Evolutionary conservation across 805 yeast species (phyloP).

Genomic region (Lipomyces oligophaga): DNA sequence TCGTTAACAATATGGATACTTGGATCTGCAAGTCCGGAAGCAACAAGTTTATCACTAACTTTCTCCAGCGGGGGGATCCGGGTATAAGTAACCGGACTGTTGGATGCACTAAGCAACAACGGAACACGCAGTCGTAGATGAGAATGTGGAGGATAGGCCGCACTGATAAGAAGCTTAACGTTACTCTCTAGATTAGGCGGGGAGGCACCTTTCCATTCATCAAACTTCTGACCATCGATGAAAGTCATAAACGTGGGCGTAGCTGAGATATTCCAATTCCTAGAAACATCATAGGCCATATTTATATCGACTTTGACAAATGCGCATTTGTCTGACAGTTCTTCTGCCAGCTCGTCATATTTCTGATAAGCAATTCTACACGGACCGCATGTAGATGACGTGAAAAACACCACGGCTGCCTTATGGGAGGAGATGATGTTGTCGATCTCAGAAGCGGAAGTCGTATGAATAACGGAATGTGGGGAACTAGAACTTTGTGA

Average conservation of each 20-base stretch:
- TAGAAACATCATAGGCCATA: conserved; percentile 22
- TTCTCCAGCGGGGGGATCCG: conserved; percentile 31
- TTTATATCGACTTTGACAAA: conserved; percentile 31
- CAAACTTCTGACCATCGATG: conserved; percentile 25
- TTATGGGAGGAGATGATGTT: conserved; percentile 10
- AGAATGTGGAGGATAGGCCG: conserved; percentile 29
- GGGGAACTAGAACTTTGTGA: background rate
- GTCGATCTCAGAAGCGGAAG: conserved; percentile 21
- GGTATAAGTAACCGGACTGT: conserved; percentile 14
- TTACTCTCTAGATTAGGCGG: conserved; percentile 27
- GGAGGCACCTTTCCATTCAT: conserved; percentile 32
- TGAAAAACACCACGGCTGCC: conserved; percentile 28
- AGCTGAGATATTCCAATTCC: conserved; percentile 27
- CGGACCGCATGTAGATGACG: conserved; percentile 31
- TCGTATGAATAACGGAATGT: conserved; percentile 15
- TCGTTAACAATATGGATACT: conserved; percentile 11
- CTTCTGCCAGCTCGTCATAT: conserved; percentile 28
- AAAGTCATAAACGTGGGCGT: conserved; percentile 32
- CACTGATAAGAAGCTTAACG: conserved; percentile 17
- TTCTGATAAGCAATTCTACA: conserved; percentile 30
- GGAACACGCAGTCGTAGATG: conserved; percentile 23
- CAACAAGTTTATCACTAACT: conserved; percentile 5
- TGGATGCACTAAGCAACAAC: conserved; percentile 14
- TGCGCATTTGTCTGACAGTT: conserved; percentile 11
- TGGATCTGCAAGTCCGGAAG: conserved; percentile 6